Conservation (phyloP, 1,284 basidiomycete genomes). For the Cystobasidiaceae sp. region DNA sequence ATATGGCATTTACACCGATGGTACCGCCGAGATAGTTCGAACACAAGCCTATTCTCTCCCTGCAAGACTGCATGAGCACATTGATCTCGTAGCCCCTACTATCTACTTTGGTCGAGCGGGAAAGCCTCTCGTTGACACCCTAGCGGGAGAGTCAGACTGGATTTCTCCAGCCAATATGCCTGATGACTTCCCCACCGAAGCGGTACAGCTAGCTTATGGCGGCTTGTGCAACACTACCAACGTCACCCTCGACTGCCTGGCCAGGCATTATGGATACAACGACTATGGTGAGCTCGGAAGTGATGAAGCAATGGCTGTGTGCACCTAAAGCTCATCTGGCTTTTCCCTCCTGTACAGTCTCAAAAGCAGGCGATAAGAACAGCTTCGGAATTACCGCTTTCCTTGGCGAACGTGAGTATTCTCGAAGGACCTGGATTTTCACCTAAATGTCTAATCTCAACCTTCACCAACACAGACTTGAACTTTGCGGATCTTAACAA, state of each 20-base stretch:
- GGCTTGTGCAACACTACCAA: conserved; percentile 6
- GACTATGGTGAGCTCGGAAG: not conserved
- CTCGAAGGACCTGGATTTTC: not conserved
- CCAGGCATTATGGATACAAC: conserved; percentile 3
- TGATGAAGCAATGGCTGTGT: not conserved
- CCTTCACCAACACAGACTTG: not conserved
- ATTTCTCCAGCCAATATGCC: not conserved
- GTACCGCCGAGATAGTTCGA: conserved; percentile 1
- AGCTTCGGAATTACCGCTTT: conserved; percentile 9
- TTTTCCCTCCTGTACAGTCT: not conserved
- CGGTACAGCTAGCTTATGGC: not conserved
- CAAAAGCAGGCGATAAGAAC: conserved; percentile 17
- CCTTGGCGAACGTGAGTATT: conserved; percentile 6
- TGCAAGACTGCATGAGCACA: conserved; percentile 3
- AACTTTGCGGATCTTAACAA: conserved; percentile 1
- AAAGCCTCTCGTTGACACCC: not conserved
- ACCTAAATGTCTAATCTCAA: not conserved
- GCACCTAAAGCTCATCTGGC: not conserved
- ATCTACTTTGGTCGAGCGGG: conserved; percentile 14
- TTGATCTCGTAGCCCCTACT: not conserved
- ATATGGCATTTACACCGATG: conserved; percentile 7
- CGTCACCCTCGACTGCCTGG: conserved; percentile 6
- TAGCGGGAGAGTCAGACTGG: not conserved
- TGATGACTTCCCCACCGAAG: conserved; percentile 2
- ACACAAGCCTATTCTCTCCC: conserved; percentile 5